A percentile compares a stretch with the other conserved stretches of the same genome.
Conservation (phyloP, 2,329 filamentous ascomycete species). For the Gnomoniopsis smithogilvyi region DNA sequence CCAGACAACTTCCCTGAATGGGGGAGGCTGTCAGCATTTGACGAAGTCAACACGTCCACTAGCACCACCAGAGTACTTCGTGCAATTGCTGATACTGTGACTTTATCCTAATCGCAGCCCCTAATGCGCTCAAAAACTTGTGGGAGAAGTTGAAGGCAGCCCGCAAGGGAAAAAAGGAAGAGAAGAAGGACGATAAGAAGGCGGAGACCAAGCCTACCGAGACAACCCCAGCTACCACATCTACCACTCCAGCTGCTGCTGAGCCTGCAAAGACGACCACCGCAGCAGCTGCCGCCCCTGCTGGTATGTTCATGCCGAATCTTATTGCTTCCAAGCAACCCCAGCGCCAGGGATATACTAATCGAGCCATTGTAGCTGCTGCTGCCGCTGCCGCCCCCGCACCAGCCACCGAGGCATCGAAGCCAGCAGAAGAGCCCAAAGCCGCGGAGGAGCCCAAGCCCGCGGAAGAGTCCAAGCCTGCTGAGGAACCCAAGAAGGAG, state of each 20-base stretch:
- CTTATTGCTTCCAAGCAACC: background rate
- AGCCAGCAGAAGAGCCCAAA: slow-evolving; percentile 3
- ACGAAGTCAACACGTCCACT: background rate
- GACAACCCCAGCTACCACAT: slow-evolving; percentile 25
- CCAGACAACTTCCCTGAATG: background rate
- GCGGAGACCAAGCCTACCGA: slow-evolving; percentile 23
- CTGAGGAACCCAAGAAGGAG: slow-evolving; percentile 22
- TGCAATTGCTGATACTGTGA: slow-evolving; percentile 18
- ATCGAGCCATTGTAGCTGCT: slow-evolving; percentile 4
- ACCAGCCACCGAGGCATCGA: slow-evolving; percentile 13
- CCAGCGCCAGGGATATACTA: too few relatives aligned
- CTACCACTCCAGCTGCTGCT: slow-evolving; percentile 24
- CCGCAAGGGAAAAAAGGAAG: slow-evolving; percentile 47
- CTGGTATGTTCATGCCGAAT: slow-evolving; percentile 21
- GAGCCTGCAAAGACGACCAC: slow-evolving; percentile 35
- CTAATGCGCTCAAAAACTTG: slow-evolving; percentile 50
- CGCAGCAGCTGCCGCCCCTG: slow-evolving; percentile 27
- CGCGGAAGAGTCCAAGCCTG: slow-evolving; percentile 19
- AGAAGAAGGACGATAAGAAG: slow-evolving; percentile 37
- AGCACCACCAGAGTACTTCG: background rate
- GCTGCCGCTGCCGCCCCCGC: slow-evolving; percentile 22
- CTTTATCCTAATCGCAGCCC: slow-evolving; percentile 32
- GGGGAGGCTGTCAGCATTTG: background rate
- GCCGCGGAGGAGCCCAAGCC: slow-evolving; percentile 16
- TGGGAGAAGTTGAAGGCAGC: slow-evolving; percentile 53